These are phyloP conservation scores for Cicer yamashitae DNA, from an alignment of 306 rosid species.

Conservation along the genomic window DNA sequence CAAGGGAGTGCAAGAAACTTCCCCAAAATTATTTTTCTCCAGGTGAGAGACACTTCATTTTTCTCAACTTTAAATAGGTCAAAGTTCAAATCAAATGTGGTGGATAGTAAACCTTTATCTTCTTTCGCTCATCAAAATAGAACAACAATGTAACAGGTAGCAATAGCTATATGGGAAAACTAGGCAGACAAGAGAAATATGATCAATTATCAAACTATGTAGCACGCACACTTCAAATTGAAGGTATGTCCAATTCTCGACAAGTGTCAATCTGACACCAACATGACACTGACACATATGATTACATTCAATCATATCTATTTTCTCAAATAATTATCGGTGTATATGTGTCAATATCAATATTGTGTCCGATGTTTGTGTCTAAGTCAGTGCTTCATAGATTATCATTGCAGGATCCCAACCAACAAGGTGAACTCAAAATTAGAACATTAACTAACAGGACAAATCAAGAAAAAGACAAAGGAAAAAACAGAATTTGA, in stretches of 20 bases:
- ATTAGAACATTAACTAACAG: neutral
- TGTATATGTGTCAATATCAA: too few species aligned
- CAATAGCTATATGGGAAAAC: neutral
- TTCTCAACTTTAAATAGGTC: neutral
- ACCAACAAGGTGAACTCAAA: neutral
- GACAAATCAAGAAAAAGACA: conserved; percentile 15
- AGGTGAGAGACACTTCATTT: conserved; percentile 5
- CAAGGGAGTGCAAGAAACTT: neutral
- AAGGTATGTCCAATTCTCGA: too few species aligned
- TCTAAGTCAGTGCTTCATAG: too few species aligned
- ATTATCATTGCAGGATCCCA: neutral
- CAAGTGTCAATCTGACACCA: too few species aligned
- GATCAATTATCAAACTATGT: neutral
- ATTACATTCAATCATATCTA: too few species aligned
- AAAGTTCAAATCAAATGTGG: conserved; percentile 4
- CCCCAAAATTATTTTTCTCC: neutral
- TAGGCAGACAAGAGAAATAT: neutral
- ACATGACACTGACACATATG: too few species aligned
- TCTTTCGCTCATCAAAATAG: neutral
- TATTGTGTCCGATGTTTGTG: too few species aligned
- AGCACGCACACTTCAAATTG: too few species aligned
- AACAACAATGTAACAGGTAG: conserved; percentile 1
- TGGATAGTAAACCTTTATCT: neutral
- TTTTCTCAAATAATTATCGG: too few species aligned
- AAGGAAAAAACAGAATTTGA: conserved; percentile 14